Conservation (phyloP, 2,329 filamentous ascomycete species). For the Colletotrichum horii region DNA sequence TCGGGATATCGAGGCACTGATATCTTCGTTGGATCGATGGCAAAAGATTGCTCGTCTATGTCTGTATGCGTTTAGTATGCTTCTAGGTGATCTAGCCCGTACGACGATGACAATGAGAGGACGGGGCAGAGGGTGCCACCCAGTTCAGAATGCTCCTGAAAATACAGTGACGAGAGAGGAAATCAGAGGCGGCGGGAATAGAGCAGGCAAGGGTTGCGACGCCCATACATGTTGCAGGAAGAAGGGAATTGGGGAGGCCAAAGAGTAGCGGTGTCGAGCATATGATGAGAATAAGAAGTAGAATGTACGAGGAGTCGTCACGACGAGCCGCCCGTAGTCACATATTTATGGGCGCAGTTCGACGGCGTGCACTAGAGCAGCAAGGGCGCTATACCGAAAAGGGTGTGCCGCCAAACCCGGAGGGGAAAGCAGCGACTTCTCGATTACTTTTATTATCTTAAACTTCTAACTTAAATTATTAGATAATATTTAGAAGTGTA, state of each 20-base stretch:
- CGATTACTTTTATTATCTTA: too few relatives aligned
- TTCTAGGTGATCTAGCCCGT: background rate
- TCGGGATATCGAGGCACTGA: background rate
- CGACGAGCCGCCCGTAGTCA: background rate
- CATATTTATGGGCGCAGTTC: background rate
- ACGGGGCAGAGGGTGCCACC: background rate
- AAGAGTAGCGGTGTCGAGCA: background rate
- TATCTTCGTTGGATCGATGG: background rate
- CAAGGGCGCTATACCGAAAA: background rate
- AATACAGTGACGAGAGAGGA: background rate
- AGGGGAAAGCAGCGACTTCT: background rate
- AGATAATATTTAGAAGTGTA: too few relatives aligned
- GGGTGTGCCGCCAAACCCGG: background rate
- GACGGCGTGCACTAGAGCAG: background rate
- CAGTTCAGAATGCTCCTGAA: background rate
- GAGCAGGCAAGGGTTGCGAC: background rate
- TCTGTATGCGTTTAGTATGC: background rate
- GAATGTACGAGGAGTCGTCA: background rate
- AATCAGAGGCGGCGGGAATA: background rate
- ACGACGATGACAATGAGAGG: background rate
- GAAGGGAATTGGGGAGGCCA: background rate
- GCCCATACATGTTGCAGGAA: background rate
- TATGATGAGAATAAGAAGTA: background rate
- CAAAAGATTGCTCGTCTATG: background rate
- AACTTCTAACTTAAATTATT: too few relatives aligned